Evolutionary conservation across 1,139 yeast genomes (phyloP).

Genomic region (Taphrina wiesneri): DNA sequence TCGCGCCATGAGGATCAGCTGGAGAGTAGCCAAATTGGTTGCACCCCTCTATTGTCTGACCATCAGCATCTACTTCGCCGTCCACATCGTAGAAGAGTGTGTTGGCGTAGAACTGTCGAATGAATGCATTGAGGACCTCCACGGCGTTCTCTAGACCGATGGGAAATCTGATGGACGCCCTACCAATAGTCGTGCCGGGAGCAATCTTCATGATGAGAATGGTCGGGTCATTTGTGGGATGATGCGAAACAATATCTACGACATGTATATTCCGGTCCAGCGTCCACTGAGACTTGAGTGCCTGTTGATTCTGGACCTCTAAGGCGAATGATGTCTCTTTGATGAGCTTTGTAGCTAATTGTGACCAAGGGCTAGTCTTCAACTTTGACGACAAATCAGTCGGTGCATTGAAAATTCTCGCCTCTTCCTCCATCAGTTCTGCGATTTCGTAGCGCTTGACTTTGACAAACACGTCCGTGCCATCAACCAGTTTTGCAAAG

Average conservation of each 20-base stretch:
- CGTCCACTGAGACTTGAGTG: conserved; percentile 15
- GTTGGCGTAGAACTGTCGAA: conserved; percentile 9
- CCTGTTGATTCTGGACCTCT: conserved; percentile 1
- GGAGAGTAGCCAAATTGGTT: background rate
- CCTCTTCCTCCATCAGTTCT: conserved; percentile 13
- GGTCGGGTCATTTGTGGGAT: conserved; percentile 8
- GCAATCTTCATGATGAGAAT: conserved; percentile 13
- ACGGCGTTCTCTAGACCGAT: conserved; percentile 16
- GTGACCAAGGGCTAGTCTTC: conserved; percentile 11
- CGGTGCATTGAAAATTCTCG: conserved; percentile 12
- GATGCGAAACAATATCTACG: conserved; percentile 5
- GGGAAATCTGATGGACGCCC: conserved; percentile 15
- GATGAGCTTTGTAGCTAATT: conserved; percentile 4
- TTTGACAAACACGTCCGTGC: conserved; percentile 18
- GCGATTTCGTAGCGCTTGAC: conserved; percentile 13
- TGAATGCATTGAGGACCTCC: conserved; percentile 2
- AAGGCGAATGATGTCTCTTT: conserved; percentile 9
- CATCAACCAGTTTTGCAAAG: background rate
- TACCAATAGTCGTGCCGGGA: conserved; percentile 17
- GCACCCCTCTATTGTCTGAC: background rate
- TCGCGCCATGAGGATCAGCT: conserved; percentile 19
- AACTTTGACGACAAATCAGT: background rate
- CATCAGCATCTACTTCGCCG: background rate
- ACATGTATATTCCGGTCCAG: conserved; percentile 1
- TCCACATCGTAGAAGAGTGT: conserved; percentile 3